Conservation (phyloP, 2,329 filamentous ascomycete species). For the Dryadomyces quercus-mongolicae region DNA sequence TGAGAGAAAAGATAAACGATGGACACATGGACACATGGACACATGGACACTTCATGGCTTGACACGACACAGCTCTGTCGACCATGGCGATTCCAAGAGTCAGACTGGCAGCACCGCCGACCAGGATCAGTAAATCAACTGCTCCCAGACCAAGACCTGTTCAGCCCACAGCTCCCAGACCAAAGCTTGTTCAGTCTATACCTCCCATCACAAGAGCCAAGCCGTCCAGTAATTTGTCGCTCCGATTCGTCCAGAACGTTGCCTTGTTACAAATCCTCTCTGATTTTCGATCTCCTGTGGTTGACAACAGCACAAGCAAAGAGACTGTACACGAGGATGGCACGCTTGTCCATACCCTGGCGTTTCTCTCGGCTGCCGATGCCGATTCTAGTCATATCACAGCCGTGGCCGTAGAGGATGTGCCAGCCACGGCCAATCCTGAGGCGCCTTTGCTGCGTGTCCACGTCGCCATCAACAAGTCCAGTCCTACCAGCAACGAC, state of each 20-base stretch:
- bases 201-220: neutral
- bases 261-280: neutral
- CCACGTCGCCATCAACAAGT: conserved; percentile 5
- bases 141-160: too few relatives aligned
- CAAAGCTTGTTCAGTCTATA: too few relatives aligned
- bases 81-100: too few relatives aligned
- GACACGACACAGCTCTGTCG: too few relatives aligned
- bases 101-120: too few relatives aligned
- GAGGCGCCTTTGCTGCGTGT: neutral
- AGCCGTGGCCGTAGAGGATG: neutral
- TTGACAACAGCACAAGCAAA: neutral
- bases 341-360: neutral
- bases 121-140: too few relatives aligned
- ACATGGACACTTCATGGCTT: too few relatives aligned
- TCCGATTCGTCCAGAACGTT: conserved; percentile 1
- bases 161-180: too few relatives aligned
- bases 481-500: neutral
- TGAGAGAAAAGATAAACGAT: too few relatives aligned
- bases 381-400: conserved; percentile 1
- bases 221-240: neutral
- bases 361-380: conserved; percentile 3
- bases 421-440: neutral
- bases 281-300: neutral
- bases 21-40: too few relatives aligned
- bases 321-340: neutral